A percentile compares a stretch with the other conserved stretches of the same genome.
phyloP scores from a whole-genome alignment of 495 filamentous ascomycete species.

The Wilcoxina mikolae region DNA sequence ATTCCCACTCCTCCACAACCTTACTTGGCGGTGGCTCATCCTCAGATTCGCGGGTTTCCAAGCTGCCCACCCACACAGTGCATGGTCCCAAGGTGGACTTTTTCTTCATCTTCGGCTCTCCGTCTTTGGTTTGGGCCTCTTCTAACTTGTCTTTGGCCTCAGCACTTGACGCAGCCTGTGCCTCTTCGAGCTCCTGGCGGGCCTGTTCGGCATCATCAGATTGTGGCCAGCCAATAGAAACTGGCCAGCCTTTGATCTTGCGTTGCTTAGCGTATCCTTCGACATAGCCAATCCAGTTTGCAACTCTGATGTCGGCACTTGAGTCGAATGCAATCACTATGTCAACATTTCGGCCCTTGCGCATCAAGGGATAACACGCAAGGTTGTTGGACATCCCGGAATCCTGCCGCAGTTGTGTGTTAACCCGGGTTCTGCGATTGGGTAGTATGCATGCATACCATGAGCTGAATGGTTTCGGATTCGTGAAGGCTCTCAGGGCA shows the following conservation, averaged over 20 bases:
- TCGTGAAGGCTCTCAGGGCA: conserved; percentile 49
- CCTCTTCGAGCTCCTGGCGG: conserved; percentile 49
- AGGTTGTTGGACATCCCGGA: conserved; percentile 97
- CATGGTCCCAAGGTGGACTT: conserved; percentile 65
- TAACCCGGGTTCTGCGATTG: background rate
- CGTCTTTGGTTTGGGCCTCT: conserved; percentile 42
- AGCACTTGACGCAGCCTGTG: conserved; percentile 44
- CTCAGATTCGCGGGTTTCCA: conserved; percentile 45
- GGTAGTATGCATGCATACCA: conserved; percentile 32
- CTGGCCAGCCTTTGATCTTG: conserved; percentile 80
- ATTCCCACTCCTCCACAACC: conserved; percentile 49
- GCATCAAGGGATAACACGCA: conserved; percentile 82
- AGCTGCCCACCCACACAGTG: conserved; percentile 87
- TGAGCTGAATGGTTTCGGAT: conserved; percentile 60
- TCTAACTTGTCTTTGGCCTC: conserved; percentile 49
- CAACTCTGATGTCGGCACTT: conserved; percentile 65
- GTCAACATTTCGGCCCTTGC: conserved; percentile 75
- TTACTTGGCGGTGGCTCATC: conserved; percentile 47
- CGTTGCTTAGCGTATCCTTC: conserved; percentile 85
- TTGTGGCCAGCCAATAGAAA: conserved; percentile 82
- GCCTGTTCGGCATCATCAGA: conserved; percentile 39
- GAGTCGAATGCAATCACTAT: conserved; percentile 84
- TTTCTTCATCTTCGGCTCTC: conserved; percentile 27
- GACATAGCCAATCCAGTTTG: conserved; percentile 85
- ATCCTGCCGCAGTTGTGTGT: conserved; percentile 35